These are phyloP conservation scores for Candida silvicultrix DNA, from an alignment of 805 yeast species.

Conservation along the genomic window DNA sequence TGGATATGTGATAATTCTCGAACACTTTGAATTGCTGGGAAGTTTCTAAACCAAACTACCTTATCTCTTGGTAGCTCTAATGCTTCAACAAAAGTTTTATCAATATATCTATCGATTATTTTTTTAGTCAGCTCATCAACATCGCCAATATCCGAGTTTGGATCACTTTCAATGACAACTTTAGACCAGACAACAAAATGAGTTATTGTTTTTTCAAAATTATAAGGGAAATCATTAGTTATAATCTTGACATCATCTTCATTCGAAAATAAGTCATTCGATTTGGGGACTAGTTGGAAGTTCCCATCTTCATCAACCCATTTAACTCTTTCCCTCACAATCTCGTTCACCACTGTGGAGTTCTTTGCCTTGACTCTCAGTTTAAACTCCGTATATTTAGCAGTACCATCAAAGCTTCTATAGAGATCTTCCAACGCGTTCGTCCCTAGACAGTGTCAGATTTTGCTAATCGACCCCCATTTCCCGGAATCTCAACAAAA, in stretches of 20 bases:
- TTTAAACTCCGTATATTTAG: slow-evolving; percentile 41
- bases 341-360: slow-evolving; percentile 39
- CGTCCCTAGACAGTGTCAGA: slow-evolving; percentile 2
- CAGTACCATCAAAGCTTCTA: slow-evolving; percentile 39
- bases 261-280: slow-evolving; percentile 19
- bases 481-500: not conserved
- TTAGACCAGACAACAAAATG: slow-evolving; percentile 71
- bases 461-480: too few species aligned
- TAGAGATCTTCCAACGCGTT: slow-evolving; percentile 43
- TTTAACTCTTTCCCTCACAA: slow-evolving; percentile 38
- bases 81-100: slow-evolving; percentile 32
- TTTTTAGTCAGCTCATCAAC: slow-evolving; percentile 30
- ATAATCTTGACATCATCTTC: slow-evolving; percentile 34
- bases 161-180: slow-evolving; percentile 33
- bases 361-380: slow-evolving; percentile 26
- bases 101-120: slow-evolving; percentile 43
- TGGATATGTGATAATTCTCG: slow-evolving; percentile 66
- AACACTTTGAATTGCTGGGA: slow-evolving; percentile 65
- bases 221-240: slow-evolving; percentile 62
- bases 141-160: slow-evolving; percentile 45
- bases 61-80: slow-evolving; percentile 30
- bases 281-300: slow-evolving; percentile 8
- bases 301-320: slow-evolving; percentile 38
- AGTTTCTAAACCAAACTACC: slow-evolving; percentile 61
- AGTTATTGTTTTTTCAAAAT: slow-evolving; percentile 40